A percentile compares a stretch with the other conserved stretches of the same genome.
These are phyloP conservation scores for Yamadazyma laniorum DNA, from an alignment of 805 yeast genomes.

Conservation along the genomic window DNA sequence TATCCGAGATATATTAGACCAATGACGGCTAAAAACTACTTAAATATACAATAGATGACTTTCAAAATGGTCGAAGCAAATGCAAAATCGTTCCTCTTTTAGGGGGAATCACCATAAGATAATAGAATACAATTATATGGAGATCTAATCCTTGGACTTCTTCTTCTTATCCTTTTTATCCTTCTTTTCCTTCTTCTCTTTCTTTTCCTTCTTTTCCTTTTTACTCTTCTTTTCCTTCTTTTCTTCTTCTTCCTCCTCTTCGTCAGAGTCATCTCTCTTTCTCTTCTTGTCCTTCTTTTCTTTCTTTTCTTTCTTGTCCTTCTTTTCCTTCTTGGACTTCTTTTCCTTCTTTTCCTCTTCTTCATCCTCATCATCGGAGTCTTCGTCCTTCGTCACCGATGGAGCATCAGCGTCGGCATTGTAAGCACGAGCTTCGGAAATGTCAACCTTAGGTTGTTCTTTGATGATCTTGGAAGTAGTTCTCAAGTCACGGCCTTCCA, in stretches of 20 bases:
- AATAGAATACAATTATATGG: no score
- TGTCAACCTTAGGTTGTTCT: constrained; percentile 82
- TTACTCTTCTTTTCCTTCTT: constrained; percentile 27
- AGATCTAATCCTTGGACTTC: constrained; percentile 23
- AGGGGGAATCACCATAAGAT: constrained; percentile 12
- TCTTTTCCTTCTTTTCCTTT: constrained; percentile 29
- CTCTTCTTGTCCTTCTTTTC: constrained; percentile 23
- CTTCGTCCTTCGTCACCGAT: constrained; percentile 29
- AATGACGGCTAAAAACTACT: constrained; percentile 6
- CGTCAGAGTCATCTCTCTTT: constrained; percentile 26
- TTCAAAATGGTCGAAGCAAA: constrained; percentile 5
- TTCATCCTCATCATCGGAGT: constrained; percentile 20
- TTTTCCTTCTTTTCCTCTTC: constrained; percentile 28
- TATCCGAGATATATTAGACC: constrained; percentile 8
- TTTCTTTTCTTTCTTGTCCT: constrained; percentile 19
- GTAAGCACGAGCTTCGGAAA: constrained; percentile 82
- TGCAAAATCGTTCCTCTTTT: constrained; percentile 16
- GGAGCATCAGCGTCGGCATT: constrained; percentile 93
- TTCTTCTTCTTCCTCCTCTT: constrained; percentile 27
- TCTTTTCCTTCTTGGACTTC: constrained; percentile 27
- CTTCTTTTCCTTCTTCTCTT: constrained; percentile 29
- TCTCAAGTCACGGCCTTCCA: constrained; percentile 96
- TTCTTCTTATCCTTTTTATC: constrained; percentile 28
- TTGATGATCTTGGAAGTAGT: constrained; percentile 80
- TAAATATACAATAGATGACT: constrained; percentile 10